Evolutionary conservation across 2,329 filamentous ascomycete species (phyloP).

Genomic region (Penicillium sp.): DNA sequence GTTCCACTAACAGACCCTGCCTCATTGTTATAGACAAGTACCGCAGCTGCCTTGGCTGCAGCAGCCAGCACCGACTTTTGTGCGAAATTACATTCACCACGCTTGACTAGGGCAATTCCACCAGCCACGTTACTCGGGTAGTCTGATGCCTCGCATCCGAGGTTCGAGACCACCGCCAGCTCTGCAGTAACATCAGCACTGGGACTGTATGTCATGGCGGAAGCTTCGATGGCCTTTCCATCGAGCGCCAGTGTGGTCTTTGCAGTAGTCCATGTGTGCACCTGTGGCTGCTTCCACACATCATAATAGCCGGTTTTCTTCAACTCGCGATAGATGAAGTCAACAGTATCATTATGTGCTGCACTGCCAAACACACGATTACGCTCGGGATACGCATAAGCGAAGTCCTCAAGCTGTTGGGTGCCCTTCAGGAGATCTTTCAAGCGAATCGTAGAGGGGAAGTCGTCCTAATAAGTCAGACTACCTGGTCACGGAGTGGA

Average conservation of each 20-base stretch:
- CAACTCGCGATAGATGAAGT: slow-evolving; percentile 60
- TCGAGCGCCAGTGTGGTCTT: slow-evolving; percentile 59
- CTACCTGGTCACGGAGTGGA: neutral
- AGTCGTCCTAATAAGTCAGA: slow-evolving; percentile 16
- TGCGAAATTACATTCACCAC: slow-evolving; percentile 70
- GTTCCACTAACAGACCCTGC: slow-evolving; percentile 64
- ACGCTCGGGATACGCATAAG: slow-evolving; percentile 28
- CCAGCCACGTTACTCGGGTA: slow-evolving; percentile 59
- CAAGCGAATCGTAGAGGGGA: slow-evolving; percentile 46
- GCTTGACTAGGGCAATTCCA: slow-evolving; percentile 67
- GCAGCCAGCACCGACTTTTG: slow-evolving; percentile 68
- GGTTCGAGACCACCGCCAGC: slow-evolving; percentile 59
- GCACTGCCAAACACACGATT: slow-evolving; percentile 31
- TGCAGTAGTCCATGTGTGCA: slow-evolving; percentile 59
- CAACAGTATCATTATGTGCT: slow-evolving; percentile 64
- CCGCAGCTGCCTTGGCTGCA: slow-evolving; percentile 66
- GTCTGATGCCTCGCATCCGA: slow-evolving; percentile 64
- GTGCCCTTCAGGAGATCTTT: slow-evolving; percentile 60
- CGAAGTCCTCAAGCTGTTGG: slow-evolving; percentile 50
- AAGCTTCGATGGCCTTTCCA: slow-evolving; percentile 51
- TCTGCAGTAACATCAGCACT: slow-evolving; percentile 27
- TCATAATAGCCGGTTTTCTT: slow-evolving; percentile 39
- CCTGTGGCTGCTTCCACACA: slow-evolving; percentile 57
- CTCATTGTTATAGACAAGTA: slow-evolving; percentile 72
- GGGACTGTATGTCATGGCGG: slow-evolving; percentile 65